Evolutionary conservation across 106 monocot species (phyloP).

Genomic region (Allium fistulosum): DNA sequence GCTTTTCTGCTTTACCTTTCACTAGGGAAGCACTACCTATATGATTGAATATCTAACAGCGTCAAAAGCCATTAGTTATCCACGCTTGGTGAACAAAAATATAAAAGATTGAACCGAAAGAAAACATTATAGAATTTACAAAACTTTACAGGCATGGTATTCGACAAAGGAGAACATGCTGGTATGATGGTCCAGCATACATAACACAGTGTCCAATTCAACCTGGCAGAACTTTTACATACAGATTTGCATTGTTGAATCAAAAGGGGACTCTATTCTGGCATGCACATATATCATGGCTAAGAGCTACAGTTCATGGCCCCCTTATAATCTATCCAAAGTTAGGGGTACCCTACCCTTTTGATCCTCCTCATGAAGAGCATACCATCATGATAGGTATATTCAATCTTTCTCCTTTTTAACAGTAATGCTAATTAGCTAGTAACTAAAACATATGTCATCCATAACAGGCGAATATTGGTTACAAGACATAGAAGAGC

Average conservation of each 20-base stretch:
- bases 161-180: constrained; percentile 11
- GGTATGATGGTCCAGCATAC: constrained; percentile 54
- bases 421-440: neutral
- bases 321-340: constrained; percentile 52
- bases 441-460: neutral
- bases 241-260: constrained; percentile 43
- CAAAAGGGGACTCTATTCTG: constrained; percentile 49
- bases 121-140: no score
- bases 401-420: neutral
- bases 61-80: no score
- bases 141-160: neutral
- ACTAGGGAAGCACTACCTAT: no score
- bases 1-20: no score
- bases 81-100: no score
- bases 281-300: constrained; percentile 57
- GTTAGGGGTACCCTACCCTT: constrained; percentile 36
- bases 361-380: constrained; percentile 44
- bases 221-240: constrained; percentile 36
- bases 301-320: constrained; percentile 37
- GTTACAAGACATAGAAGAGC: constrained; percentile 31
- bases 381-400: constrained; percentile 46
- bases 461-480: constrained; percentile 38
- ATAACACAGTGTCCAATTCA: constrained; percentile 58
- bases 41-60: no score
- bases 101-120: no score